These are phyloP conservation scores for Vitis labrusca DNA, from an alignment of 164 flowering plant species.

Conservation along the genomic window DNA sequence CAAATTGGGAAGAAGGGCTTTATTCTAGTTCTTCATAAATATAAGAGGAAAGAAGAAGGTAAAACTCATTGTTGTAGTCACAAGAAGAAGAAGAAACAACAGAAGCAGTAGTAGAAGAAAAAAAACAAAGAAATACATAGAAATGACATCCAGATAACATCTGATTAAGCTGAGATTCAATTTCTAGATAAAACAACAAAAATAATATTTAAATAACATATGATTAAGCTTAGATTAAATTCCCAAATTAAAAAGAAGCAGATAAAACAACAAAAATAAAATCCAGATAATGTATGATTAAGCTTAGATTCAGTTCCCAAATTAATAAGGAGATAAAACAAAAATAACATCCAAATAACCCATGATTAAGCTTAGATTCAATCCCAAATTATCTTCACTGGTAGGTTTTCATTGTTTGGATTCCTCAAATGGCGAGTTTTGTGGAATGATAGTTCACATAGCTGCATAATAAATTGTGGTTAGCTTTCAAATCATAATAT, in stretches of 20 bases:
- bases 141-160: too few relatives aligned
- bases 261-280: not conserved
- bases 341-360: not conserved
- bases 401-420: slow-evolving; percentile 90
- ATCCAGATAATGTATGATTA: not conserved
- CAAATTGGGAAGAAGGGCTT: too few relatives aligned
- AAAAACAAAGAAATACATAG: too few relatives aligned
- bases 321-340: not conserved
- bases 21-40: too few relatives aligned
- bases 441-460: slow-evolving; percentile 88
- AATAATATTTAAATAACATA: not conserved
- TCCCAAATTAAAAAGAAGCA: not conserved
- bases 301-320: not conserved
- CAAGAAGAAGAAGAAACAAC: too few relatives aligned
- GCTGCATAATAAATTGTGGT: slow-evolving; percentile 47
- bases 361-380: not conserved
- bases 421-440: slow-evolving; percentile 94
- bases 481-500: slow-evolving; percentile 10
- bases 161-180: too few relatives aligned
- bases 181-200: not conserved
- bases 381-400: slow-evolving; percentile 73
- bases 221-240: too few relatives aligned
- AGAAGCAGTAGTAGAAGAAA: too few relatives aligned
- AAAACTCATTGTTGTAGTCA: too few relatives aligned
- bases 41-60: too few relatives aligned